phyloP scores from a whole-genome alignment of 2,329 filamentous ascomycete genomes.

The Trichoderma sp. region DNA sequence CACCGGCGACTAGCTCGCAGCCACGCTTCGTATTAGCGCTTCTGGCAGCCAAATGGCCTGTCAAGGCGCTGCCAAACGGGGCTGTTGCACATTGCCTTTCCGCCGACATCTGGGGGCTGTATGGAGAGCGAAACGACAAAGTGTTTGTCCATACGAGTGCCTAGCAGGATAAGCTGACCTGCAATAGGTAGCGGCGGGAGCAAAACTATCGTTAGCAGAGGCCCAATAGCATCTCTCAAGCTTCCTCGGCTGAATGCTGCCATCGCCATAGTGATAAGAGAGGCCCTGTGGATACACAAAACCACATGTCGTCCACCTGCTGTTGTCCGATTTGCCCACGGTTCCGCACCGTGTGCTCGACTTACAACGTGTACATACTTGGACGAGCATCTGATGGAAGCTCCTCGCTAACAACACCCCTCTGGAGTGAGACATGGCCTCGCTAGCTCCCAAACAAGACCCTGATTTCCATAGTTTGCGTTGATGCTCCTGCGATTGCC shows the following conservation, averaged over 20 bases:
- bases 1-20: neutral
- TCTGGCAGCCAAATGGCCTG: neutral
- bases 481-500: conserved; percentile 19
- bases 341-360: neutral
- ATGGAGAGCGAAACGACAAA: neutral
- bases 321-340: neutral
- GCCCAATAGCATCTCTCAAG: neutral
- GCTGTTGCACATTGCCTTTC: neutral
- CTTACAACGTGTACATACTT: neutral
- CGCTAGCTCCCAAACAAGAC: neutral
- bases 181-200: neutral
- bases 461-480: conserved; percentile 15
- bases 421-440: neutral
- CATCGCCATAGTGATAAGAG: neutral
- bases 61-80: neutral
- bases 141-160: neutral
- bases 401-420: conserved; percentile 1
- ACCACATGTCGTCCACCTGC: neutral
- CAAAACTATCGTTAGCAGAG: neutral
- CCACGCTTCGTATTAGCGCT: neutral
- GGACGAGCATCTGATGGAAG: neutral
- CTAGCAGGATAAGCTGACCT: neutral
- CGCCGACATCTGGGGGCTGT: neutral
- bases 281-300: neutral
- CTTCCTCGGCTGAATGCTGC: neutral